Conservation (phyloP, 2,329 filamentous ascomycete species). For the Phaeosphaeria sp. region DNA sequence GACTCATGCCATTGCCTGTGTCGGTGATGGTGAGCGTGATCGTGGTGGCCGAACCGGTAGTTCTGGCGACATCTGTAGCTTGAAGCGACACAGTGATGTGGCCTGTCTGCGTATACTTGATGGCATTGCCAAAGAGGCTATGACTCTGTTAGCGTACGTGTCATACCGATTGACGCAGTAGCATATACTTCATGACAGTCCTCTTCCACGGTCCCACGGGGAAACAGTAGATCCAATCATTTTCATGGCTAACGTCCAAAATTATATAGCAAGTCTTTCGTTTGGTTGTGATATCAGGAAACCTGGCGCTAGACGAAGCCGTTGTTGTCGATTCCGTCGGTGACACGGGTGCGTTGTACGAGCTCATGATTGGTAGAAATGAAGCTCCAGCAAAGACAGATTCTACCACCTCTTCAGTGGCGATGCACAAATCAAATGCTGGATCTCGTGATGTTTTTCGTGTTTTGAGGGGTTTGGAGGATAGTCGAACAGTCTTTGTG, state of each 20-base stretch:
- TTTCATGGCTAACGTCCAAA: constrained; percentile 30
- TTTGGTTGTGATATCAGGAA: neutral
- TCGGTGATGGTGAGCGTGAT: constrained; percentile 47
- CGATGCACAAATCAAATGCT: constrained; percentile 27
- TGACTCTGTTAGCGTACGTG: neutral
- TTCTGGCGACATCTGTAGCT: constrained; percentile 8
- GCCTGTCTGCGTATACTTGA: constrained; percentile 45
- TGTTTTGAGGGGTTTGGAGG: constrained; percentile 39
- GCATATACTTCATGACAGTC: constrained; percentile 3
- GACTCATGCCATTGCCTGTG: constrained; percentile 43
- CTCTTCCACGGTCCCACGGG: constrained; percentile 43
- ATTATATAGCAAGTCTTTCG: constrained; percentile 35
- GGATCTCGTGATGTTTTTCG: constrained; percentile 12
- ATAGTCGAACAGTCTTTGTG: constrained; percentile 33
- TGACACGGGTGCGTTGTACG: constrained; percentile 9
- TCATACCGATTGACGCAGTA: neutral
- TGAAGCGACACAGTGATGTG: constrained; percentile 37
- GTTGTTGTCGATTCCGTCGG: constrained; percentile 4
- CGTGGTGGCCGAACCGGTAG: constrained; percentile 9
- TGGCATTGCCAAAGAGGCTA: constrained; percentile 42
- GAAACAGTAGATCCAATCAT: constrained; percentile 52
- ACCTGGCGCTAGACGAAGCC: neutral
- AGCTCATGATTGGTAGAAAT: constrained; percentile 21
- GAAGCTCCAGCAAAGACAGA: constrained; percentile 44
- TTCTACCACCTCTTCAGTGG: constrained; percentile 32